Conservation (phyloP, 2,329 filamentous ascomycete species). For the Botrytis squamosa region DNA sequence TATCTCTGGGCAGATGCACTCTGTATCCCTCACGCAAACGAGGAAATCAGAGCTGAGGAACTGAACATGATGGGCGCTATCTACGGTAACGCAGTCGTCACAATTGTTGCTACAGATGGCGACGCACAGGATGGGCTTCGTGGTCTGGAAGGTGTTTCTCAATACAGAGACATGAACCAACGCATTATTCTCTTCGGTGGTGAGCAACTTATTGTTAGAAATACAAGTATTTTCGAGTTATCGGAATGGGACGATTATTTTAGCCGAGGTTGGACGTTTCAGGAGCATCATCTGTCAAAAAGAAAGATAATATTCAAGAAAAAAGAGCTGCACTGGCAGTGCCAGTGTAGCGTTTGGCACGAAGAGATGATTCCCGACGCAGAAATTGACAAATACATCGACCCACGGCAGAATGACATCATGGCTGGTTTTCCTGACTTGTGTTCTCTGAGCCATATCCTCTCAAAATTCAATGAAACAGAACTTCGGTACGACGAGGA, state of each 20-base stretch:
- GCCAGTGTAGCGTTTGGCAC: neutral
- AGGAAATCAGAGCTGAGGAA: neutral
- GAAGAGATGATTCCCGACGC: neutral
- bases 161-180: neutral
- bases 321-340: neutral
- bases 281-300: neutral
- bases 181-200: neutral
- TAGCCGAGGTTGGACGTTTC: neutral
- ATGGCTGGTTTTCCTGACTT: neutral
- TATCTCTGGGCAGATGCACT: slow-evolving; percentile 39
- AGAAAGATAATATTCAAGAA: neutral
- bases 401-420: neutral
- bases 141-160: slow-evolving; percentile 23
- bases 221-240: neutral
- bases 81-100: slow-evolving; percentile 20
- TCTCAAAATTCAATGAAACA: neutral
- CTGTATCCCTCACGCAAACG: slow-evolving; percentile 32
- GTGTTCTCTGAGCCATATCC: accelerated
- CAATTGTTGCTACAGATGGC: slow-evolving; percentile 23
- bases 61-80: slow-evolving; percentile 24
- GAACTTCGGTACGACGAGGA: neutral
- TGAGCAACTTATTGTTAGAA: neutral
- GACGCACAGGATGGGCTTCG: slow-evolving; percentile 18
- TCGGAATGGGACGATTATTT: neutral
- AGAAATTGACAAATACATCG: neutral